Evolutionary conservation across 139 green algal genomes (phyloP).

Genomic region (Chlamydomonas schloesseri): DNA sequence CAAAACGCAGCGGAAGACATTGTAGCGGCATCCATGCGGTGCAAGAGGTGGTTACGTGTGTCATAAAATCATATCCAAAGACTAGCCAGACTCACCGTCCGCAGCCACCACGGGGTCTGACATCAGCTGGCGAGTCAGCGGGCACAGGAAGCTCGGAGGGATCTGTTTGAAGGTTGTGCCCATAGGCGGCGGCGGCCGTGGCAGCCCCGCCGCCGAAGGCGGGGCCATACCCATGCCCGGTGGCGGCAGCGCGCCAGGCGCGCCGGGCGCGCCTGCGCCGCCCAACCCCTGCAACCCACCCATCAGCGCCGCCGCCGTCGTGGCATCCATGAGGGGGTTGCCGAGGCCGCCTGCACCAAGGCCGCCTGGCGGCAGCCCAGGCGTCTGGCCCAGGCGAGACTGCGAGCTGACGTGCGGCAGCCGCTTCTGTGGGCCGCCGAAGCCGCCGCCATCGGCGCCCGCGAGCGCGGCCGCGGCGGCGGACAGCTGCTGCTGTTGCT

Average conservation of each 20-base stretch:
- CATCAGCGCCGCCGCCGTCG: conserved; percentile 23
- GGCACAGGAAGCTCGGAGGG: conserved; percentile 55
- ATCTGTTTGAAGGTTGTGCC: conserved; percentile 34
- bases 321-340: background rate
- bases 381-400: too few species aligned
- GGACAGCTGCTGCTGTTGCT: background rate
- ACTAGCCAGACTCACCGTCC: conserved; percentile 47
- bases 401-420: background rate
- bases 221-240: background rate
- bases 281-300: conserved; percentile 3
- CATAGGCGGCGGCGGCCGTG: background rate
- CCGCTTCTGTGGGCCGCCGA: too few species aligned
- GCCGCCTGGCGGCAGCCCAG: too few species aligned
- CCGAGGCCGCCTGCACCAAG: too few species aligned
- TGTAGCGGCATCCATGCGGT: too few species aligned
- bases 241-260: background rate
- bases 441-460: too few species aligned
- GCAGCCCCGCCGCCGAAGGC: background rate
- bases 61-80: too few species aligned
- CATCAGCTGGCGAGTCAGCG: conserved; percentile 56
- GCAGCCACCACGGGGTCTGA: conserved; percentile 64
- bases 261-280: background rate
- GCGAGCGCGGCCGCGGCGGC: background rate
- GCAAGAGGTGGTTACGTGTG: background rate
- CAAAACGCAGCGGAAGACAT: too few species aligned